phyloP scores from a whole-genome alignment of 2,329 filamentous ascomycete species.

The Teratosphaeria nubilosa region DNA sequence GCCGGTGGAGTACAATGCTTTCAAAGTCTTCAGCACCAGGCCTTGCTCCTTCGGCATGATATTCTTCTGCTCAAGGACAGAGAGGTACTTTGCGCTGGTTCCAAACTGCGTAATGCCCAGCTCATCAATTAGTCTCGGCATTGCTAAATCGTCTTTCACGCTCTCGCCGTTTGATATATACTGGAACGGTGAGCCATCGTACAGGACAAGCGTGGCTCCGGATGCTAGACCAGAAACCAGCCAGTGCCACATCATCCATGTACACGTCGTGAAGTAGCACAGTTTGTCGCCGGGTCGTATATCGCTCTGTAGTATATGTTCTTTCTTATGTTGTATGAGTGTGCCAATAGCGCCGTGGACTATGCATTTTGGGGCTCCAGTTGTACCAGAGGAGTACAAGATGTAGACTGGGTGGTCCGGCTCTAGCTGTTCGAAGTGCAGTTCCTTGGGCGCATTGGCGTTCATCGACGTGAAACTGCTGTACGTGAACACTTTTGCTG shows the following conservation, averaged over 20 bases:
- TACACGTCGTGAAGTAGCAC: slow-evolving; percentile 90
- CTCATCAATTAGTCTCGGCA: slow-evolving; percentile 72
- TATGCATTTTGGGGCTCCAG: slow-evolving; percentile 79
- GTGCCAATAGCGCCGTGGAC: slow-evolving; percentile 86
- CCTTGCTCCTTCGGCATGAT: slow-evolving; percentile 49
- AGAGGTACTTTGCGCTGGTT: slow-evolving; percentile 88
- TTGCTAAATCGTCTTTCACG: slow-evolving; percentile 62
- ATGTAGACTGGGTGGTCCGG: slow-evolving; percentile 89
- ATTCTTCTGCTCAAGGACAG: slow-evolving; percentile 71
- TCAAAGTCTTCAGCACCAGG: slow-evolving; percentile 49
- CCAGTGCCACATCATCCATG: slow-evolving; percentile 99
- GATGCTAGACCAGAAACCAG: slow-evolving; percentile 74
- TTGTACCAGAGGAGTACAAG: slow-evolving; percentile 87
- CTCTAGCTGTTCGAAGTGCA: slow-evolving; percentile 61
- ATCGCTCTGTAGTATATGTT: slow-evolving; percentile 79
- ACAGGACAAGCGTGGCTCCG: slow-evolving; percentile 75
- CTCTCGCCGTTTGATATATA: slow-evolving; percentile 39
- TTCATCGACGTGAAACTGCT: slow-evolving; percentile 32
- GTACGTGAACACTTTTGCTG: slow-evolving; percentile 10
- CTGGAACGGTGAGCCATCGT: slow-evolving; percentile 83
- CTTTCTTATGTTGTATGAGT: slow-evolving; percentile 93
- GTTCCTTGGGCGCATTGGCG: slow-evolving; percentile 6
- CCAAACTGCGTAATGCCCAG: slow-evolving; percentile 85
- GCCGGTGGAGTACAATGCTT: slow-evolving; percentile 88
- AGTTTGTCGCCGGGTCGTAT: slow-evolving; percentile 62